Evolutionary conservation across 176 grass and related monocot species (phyloP), one percentile per base, ranked within the genome.

Genomic region (Musa troglodytarum): DNA sequence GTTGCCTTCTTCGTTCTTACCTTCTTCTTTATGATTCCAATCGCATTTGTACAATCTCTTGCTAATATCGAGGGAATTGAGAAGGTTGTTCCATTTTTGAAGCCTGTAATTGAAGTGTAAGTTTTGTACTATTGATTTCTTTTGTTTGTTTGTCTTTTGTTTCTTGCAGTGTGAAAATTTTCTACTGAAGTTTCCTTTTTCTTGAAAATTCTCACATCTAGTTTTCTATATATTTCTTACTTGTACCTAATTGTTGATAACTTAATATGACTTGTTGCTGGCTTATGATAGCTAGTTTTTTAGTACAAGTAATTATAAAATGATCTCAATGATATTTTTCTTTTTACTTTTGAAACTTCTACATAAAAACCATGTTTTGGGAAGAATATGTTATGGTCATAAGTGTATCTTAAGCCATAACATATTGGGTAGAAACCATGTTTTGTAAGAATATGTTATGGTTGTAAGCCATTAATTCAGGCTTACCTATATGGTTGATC

Each of bases 21-120:
- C 12, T 74, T 74, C 73, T 74, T 74, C 54, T 74, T 74, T 28
- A 74, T 58, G 54, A 61, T 74, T 49, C 73, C 73, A 59, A 58
- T 74, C 14, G 54, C 73, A 29, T 58, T 74, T 43, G 73, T 74
- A 15, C 73, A 74, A 58, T 74, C 73, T 23, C 73, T 74, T 59
- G 73, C 73, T 58, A 74, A 74, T 19, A 74, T 74, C 49, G 73
- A 59, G 54, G 73, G 73, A n/a, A 74, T 74, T 23, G 73, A 74
- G 53, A 74, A 59, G 23, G 54, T 11, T 58, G 73, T 52, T 74
- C 25, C 73, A 34, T 74, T 74, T 74, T 11, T 74, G 55, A 74
- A 74, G 54, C 25, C 73, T 16, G 10, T 74, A 74, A 74, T 74
- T 59, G 73, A 74, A 34, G 15, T 74, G 73, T 74, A 28, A 74